These are phyloP conservation scores for Limonium bicolor DNA, from an alignment of 148 eudicot species.

Conservation along the genomic window DNA sequence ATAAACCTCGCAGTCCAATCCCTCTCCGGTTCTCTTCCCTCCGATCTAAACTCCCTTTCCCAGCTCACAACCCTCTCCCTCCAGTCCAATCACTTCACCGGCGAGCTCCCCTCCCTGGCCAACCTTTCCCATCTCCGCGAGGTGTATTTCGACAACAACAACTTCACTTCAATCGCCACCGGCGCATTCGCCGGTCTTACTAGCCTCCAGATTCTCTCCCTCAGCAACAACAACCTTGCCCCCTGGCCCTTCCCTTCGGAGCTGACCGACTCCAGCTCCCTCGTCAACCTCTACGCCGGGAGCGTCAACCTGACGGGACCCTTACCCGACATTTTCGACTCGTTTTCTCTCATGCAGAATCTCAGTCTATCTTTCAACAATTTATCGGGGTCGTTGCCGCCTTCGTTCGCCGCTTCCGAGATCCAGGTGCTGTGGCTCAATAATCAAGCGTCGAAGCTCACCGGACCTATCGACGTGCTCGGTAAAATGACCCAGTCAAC, in stretches of 20 bases:
- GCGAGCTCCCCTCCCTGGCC: constrained; percentile 41
- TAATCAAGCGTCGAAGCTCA: constrained; percentile 21
- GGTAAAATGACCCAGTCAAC: constrained; percentile 20
- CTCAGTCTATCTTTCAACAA: constrained; percentile 38
- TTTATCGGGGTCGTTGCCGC: constrained; percentile 34
- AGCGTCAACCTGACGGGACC: constrained; percentile 19
- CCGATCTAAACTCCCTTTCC: constrained; percentile 31
- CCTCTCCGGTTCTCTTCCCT: constrained; percentile 36
- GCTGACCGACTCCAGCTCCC: constrained; percentile 15
- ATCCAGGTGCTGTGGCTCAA: constrained; percentile 40
- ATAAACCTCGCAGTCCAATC: constrained; percentile 30
- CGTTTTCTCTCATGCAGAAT: constrained; percentile 20
- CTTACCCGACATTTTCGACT: constrained; percentile 43
- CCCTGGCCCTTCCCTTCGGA: constrained; percentile 37
- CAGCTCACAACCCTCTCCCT: constrained; percentile 31
- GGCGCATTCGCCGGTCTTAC: constrained; percentile 35
- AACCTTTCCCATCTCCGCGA: constrained; percentile 20
- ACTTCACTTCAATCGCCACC: constrained; percentile 25
- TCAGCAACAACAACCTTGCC: constrained; percentile 20
- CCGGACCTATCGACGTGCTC: constrained; percentile 29
- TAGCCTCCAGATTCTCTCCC: constrained; percentile 19
- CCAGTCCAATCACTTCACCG: constrained; percentile 38
- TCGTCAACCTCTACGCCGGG: constrained; percentile 22
- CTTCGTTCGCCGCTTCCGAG: constrained; percentile 14
- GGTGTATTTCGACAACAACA: constrained; percentile 26